A percentile compares a stretch with the other conserved stretches of the same genome.
These are phyloP conservation scores for Coniochaeta ligniaria DNA, from an alignment of 2,329 filamentous ascomycete species.

Conservation along the genomic window DNA sequence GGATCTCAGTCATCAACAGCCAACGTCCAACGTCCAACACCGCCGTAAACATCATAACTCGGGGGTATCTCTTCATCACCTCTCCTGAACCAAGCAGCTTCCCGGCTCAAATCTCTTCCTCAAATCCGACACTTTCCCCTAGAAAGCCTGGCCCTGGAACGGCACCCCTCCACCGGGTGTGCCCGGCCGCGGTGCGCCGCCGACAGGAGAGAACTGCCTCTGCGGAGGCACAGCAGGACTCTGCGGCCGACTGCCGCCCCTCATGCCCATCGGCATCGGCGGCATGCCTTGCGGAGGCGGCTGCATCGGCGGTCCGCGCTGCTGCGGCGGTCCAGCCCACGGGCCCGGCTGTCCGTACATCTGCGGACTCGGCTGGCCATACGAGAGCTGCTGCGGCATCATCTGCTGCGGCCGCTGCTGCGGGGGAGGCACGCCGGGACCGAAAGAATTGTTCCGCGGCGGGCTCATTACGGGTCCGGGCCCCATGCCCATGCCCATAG, in stretches of 20 bases:
- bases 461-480: slow-evolving; percentile 8
- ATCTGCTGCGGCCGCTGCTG: slow-evolving; percentile 12
- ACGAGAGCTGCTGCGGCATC: slow-evolving; percentile 10
- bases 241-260: slow-evolving; percentile 7
- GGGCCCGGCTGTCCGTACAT: not conserved
- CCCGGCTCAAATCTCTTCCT: slow-evolving; percentile 8
- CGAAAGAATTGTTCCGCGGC: not conserved
- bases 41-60: not conserved
- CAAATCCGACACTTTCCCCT: slow-evolving; percentile 12
- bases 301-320: slow-evolving; percentile 3
- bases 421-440: slow-evolving; percentile 9
- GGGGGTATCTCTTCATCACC: not conserved
- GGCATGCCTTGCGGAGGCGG: slow-evolving; percentile 8
- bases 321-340: slow-evolving; percentile 4
- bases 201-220: slow-evolving; percentile 17
- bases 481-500: slow-evolving; percentile 11
- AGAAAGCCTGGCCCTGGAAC: slow-evolving; percentile 24
- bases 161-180: slow-evolving; percentile 14
- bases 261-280: slow-evolving; percentile 9
- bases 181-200: slow-evolving; percentile 9
- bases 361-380: not conserved
- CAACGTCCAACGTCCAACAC: not conserved
- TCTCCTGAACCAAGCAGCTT: not conserved
- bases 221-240: slow-evolving; percentile 14
- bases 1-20: not conserved